Percentiles rank a stretch among this genome's conserved stretches.
Conservation (phyloP, 2,329 filamentous ascomycete species). For the Colletotrichum noveboracense region DNA sequence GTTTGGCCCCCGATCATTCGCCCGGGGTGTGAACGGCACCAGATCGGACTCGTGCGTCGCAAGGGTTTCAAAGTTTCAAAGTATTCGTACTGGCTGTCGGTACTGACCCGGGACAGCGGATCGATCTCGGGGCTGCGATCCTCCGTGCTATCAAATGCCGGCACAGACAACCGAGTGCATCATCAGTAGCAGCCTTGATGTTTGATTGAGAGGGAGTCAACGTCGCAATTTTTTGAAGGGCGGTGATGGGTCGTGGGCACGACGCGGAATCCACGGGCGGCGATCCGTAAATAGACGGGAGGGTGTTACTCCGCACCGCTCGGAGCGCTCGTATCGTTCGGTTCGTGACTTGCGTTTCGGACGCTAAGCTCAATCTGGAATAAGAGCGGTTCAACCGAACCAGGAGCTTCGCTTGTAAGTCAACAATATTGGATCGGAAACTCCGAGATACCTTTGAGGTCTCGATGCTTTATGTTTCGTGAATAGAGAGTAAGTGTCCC, state of each 20-base stretch:
- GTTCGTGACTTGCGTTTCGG: neutral
- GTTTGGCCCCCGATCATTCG: neutral
- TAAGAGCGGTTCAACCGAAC: neutral
- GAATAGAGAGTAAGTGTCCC: neutral
- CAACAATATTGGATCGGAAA: neutral
- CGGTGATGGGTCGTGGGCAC: neutral
- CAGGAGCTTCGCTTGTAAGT: neutral
- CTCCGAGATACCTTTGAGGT: neutral
- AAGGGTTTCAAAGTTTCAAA: neutral
- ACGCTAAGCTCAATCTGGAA: neutral
- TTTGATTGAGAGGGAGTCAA: neutral
- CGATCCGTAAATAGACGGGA: neutral
- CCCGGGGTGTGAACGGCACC: neutral
- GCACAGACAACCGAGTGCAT: neutral
- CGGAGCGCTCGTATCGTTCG: constrained; percentile 12
- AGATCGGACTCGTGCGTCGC: neutral
- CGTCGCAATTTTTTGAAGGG: neutral
- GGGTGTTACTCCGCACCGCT: neutral
- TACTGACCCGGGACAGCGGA: neutral
- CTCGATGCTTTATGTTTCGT: neutral
- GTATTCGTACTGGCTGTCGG: neutral
- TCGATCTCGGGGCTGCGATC: neutral
- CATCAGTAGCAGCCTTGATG: neutral
- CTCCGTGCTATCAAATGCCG: neutral
- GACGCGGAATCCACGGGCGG: neutral